Base-by-base conservation (phyloP, 768 basidiomycete species). In the Rhizopogon sp. region DNA sequence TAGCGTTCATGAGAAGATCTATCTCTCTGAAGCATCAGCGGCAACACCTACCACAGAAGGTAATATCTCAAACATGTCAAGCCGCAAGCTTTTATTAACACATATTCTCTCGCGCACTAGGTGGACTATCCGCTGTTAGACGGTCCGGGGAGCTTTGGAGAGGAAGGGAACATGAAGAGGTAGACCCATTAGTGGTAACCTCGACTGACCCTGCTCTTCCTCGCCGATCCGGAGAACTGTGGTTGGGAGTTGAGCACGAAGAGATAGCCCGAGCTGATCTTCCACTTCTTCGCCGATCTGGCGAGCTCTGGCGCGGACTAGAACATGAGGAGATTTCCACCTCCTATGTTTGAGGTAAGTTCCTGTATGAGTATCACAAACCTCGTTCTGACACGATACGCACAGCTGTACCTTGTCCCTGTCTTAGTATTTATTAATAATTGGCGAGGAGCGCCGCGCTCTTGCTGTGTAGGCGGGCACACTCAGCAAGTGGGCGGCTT, bases 1-100 rank as follows among this genome's bases (percentile, higher is more conserved):
- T 39, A 56, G 58, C 20, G 55, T 68, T 49, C 65, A 67, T 42
- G 44, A 68, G 42, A 53, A 56, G 40, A 55, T 57, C 39, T 41
- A 47, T 43, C 64, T 59, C n/a, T 35, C 46, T 25, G 47, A 22
- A 49, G 5, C 47, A 49, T 20, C 47, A 8, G 46, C 7, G 35
- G 8, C 13, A 20, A 33, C 31, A 8, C 31, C 33, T 5, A 49
- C 14, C 1, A 5, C 46, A 49, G 46, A 16, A 35, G 46, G 46
- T 49, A 20, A 49, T 49, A 2, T 22, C 1, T 22, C 33, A 35
- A 14, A 37, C 9, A 35, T 5, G 8, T 22, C 33, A 8, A 49
- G 13, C 22, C 8, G 14, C 13, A 14, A 49, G 20, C 20, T 35
- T 20, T 35, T 49, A 22, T 11, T 49, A 17, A 49, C 46, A 49